Base-by-base conservation (phyloP, 805 yeast genomes). In the Yamadazyma sp. region DNA sequence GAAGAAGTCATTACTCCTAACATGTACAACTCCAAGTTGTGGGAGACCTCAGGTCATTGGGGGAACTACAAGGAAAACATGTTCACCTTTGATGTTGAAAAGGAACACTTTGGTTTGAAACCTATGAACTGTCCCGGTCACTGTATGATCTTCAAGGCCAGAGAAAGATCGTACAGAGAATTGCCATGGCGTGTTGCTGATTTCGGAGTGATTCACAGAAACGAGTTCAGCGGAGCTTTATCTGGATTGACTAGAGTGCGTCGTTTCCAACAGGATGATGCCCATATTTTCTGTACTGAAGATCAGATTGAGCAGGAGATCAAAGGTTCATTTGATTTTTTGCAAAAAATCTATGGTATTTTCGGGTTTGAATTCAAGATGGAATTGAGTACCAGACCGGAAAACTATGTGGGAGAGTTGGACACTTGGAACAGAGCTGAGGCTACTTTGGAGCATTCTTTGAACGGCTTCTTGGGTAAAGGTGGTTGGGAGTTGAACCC, bases 21-120 rank as follows among this genome's bases (percentile, higher is more conserved):
- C 73, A 93, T 93, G 98, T 93, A 78, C 78, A 91, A 90, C 72
- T 71, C 97, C 45, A 91, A 91, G 67, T 76, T 93, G 55, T 93
- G 99, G 99, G 95, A 91, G 72, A 85, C 93, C 39, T 90, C 98
- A 9, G 99, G 99, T 50, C 99, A 93, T 67, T 93, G 98, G 99
- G 95, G 77, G 30, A 93, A 93, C 71, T 93, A 93, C 69, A 84
- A 88, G 62, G 99, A 93, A 62, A 88, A 93, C 65, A 93, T 93
- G 99, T 93, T 93, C 60, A 73, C 95, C 8, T 87, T 93, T 55
- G 96, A 90, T 39, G 95, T 91, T 49, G 99, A 93, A 70, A 93
- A 93, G 77, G 99, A 93, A 65, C 77, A 78, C 25, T 93, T 73
- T 57, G 99, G 96, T 55, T 78, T 93, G 56, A 91, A 91, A 70